These are phyloP conservation scores for Barnettozyma hawaiiensis DNA, from an alignment of 1,139 yeast genomes.

Conservation along the genomic window DNA sequence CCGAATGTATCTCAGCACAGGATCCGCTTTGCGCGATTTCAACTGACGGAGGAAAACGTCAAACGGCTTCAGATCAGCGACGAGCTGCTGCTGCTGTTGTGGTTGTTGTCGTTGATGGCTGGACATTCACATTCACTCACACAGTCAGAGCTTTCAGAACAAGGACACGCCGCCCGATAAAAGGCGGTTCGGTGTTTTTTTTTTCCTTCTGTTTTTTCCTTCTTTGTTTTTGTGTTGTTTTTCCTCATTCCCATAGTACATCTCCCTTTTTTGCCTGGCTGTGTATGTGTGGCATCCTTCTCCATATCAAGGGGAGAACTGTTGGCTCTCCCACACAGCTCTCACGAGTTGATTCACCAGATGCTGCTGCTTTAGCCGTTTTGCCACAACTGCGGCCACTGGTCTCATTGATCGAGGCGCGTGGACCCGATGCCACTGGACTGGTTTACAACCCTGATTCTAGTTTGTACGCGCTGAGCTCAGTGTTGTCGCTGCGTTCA, in stretches of 20 bases:
- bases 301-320: slow-evolving; percentile 19
- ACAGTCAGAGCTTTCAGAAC: background rate
- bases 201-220: background rate
- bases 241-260: background rate
- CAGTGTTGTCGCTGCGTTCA: slow-evolving; percentile 71
- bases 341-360: background rate
- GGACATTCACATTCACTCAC: background rate
- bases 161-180: background rate
- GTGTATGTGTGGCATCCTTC: slow-evolving; percentile 41
- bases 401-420: slow-evolving; percentile 39
- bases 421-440: slow-evolving; percentile 52
- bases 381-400: slow-evolving; percentile 22
- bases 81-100: too few relatives aligned
- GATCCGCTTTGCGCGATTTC: slow-evolving; percentile 75
- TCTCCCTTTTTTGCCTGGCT: slow-evolving; percentile 1
- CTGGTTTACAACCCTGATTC: slow-evolving; percentile 13
- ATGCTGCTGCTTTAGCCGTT: background rate
- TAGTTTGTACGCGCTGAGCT: slow-evolving; percentile 46
- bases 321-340: background rate
- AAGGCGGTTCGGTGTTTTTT: background rate
- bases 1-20: slow-evolving; percentile 78
- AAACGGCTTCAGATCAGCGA: slow-evolving; percentile 43
- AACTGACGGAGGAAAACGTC: slow-evolving; percentile 71
- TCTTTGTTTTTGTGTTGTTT: background rate
- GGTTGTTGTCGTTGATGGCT: too few relatives aligned